Evolutionary conservation across 352 stramenopile species (phyloP), one percentile per base, ranked within the genome.

Genomic region (Globisporangium lucens): DNA sequence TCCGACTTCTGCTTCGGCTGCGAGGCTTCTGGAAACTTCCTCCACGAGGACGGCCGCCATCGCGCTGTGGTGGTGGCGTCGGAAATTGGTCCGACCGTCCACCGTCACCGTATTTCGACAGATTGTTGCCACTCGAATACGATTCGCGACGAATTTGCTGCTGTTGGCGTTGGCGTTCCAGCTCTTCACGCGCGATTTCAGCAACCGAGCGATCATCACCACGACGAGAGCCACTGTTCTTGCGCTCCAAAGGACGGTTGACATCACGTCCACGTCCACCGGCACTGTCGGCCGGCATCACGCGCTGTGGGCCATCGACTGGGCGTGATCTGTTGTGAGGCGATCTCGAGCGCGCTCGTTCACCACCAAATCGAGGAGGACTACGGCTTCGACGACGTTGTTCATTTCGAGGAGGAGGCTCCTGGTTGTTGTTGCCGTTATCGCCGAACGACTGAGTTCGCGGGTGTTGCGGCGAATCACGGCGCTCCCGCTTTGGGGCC

Each of bases 161-260:
- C 30, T 81, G 67, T 33, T 80, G 72, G 1, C 73, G 78, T 36
- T 86, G 71, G 12, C 82, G 70, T 56, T 83, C 69, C 43, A 76
- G 73, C 35, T 87, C 77, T 33, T 87, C 74, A n/a, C 75, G 77
- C 17, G 79, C 77, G 68, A 85, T 65, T 53, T 83, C 79, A 1
- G 79, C 80, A 61, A 88, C 84, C 20, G 78, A 86, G 30, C 78
- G 76, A 3, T 87, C 72, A 53, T 82, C 75, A 33, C 74, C 65
- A 63, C 57, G 51, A 5, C 67, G 74, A 9, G 67, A 72, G 46
- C 75, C 63, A 61, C 58, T 49, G 33, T 66, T 30, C 20, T 67
- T 70, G 10, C 70, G 76, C n/a, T 74, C 69, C 13, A 73, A 22
- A 10, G 61, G 65, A 52, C 65, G 70, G 12, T 72, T 66, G 2